phyloP scores from a whole-genome alignment of 148 eudicot species.

The Chenopodium quinoa region DNA sequence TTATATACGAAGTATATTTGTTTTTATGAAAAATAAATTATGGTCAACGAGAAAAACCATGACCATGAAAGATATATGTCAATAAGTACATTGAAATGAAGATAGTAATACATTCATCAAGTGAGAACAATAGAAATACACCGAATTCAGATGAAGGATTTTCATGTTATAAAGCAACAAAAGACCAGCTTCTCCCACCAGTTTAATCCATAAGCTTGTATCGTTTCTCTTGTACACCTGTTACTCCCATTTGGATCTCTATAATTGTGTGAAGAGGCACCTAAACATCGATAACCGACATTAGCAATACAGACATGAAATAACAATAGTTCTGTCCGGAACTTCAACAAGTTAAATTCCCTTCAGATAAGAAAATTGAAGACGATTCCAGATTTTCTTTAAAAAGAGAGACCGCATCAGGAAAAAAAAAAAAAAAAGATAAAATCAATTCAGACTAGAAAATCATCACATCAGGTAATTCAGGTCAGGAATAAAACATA shows the following conservation, averaged over 20 bases:
- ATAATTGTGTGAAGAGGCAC: conserved; percentile 98
- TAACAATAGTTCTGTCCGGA: not conserved
- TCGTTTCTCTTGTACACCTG: conserved; percentile 96
- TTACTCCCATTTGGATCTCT: conserved; percentile 99
- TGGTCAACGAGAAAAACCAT: not conserved
- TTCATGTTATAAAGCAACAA: not conserved
- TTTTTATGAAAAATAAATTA: not conserved
- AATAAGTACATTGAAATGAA: not conserved
- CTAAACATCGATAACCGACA: conserved; percentile 36
- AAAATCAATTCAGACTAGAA: too few species aligned
- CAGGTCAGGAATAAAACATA: too few species aligned
- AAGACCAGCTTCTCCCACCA: not conserved
- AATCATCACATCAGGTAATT: too few species aligned
- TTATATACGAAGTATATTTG: too few species aligned
- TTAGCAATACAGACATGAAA: not conserved
- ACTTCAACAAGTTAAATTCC: not conserved
- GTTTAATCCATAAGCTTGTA: conserved; percentile 89
- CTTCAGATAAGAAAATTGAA: not conserved
- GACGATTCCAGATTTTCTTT: too few species aligned
- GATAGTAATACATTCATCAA: not conserved
- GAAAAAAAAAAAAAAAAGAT: not conserved
- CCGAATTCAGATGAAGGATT: not conserved
- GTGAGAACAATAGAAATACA: not conserved
- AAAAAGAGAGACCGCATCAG: not conserved
- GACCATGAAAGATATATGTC: not conserved